phyloP scores from a whole-genome alignment of 805 yeast genomes.

The Candida namnaoensis region DNA sequence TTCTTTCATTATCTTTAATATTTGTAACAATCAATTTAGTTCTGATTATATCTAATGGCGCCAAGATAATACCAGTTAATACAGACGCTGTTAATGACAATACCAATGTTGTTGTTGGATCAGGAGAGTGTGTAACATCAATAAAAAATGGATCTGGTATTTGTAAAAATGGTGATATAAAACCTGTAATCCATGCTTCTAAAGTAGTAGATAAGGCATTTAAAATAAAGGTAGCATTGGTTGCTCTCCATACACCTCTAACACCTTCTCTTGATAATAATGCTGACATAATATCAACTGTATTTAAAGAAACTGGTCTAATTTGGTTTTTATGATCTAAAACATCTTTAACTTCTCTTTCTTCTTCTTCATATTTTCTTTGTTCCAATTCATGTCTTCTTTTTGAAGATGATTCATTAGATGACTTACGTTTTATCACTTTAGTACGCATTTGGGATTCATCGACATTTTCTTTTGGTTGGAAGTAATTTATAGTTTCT shows the following conservation, averaged over 20 bases:
- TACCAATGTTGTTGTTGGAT: conserved; percentile 58
- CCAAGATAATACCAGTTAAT: conserved; percentile 58
- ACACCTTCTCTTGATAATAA: conserved; percentile 64
- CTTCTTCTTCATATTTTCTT: conserved; percentile 1
- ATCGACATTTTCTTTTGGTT: conserved; percentile 16
- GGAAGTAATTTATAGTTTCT: conserved; percentile 36
- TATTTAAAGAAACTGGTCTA: conserved; percentile 51
- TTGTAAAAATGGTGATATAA: conserved; percentile 69
- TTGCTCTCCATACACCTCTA: conserved; percentile 63
- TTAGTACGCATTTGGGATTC: conserved; percentile 11
- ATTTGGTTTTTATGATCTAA: conserved; percentile 22
- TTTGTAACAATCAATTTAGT: conserved; percentile 70
- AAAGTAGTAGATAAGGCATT: conserved; percentile 67
- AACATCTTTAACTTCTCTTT: conserved; percentile 1
- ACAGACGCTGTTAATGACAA: conserved; percentile 67
- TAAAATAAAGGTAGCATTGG: conserved; percentile 72
- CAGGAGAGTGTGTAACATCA: conserved; percentile 73
- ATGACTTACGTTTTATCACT: conserved; percentile 3
- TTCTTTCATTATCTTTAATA: conserved; percentile 42
- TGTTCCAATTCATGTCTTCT: conserved; percentile 1
- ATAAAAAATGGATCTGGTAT: conserved; percentile 87
- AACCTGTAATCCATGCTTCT: conserved; percentile 89
- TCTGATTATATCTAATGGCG: conserved; percentile 78
- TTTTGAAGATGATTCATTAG: neutral
- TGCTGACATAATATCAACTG: conserved; percentile 56